Evolutionary conservation across 495 filamentous ascomycete species (phyloP), one percentile per base, ranked within the genome.

Genomic region (Cetradonia linearis): DNA sequence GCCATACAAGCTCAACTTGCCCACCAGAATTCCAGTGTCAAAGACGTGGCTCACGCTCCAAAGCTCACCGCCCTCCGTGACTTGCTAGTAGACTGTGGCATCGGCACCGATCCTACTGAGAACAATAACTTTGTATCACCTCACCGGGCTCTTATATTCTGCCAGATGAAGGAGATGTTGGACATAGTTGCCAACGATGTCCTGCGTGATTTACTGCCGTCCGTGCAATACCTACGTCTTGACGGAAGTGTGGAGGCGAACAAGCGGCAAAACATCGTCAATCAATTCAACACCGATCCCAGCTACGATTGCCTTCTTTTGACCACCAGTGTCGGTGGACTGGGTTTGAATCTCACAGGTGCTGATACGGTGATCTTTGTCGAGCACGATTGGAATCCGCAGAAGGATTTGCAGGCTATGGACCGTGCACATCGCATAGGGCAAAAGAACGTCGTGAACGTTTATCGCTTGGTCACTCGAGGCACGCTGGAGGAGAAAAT

Each of bases 401-500:
- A 97, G 70, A 95, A 95, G 72, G 93, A 98, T 73, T 81, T 98
- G 65, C 93, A 98, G 71, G 93, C 93, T 65, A 98, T 98, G 93
- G 93, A 98, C 69, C 90, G 93, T 52, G 93, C 94, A 11, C 93
- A 98, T 75, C 85, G 93, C 66, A 98, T 98, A 65, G 93, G 93
- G 5, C 93, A 98, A 77, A 96, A 96, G 85, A 96, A 96, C 78
- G 92, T 96, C 23, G 93, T 98, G 60, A 98, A 98, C 70, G 93
- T 98, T n/a, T 98, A 97, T 71, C 88, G 93, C 27, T 76, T 98
- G 66, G 88, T 98, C 70, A 96, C 93, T 20, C 79, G 93, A 66
- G 93, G 93, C 52, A 97, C 94, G 9, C 74, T 98, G 56, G 93
- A 98, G 76, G 93, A 98, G 81, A 98, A 98, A 83, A 98, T 98